Conservation (phyloP, 129 eudicot genomes). For the Helichrysum umbraculigerum region DNA sequence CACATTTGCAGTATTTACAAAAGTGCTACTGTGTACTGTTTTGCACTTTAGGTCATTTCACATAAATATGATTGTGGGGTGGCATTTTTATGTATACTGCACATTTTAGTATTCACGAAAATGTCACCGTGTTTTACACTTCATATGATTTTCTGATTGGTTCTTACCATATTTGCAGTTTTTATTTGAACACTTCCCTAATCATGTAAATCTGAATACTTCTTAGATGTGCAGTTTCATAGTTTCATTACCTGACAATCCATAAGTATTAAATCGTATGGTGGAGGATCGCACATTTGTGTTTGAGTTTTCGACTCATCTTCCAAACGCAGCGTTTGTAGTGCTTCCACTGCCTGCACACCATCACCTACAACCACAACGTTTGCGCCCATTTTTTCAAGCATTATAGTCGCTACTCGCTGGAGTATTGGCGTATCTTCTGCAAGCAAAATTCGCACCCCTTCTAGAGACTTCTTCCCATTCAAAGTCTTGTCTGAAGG, state of each 20-base stretch:
- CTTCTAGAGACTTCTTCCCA: conserved; percentile 61
- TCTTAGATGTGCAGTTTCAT: not conserved
- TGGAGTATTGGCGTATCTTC: conserved; percentile 93
- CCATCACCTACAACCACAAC: conserved; percentile 95
- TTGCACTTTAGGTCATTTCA: not conserved
- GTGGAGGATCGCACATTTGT: conserved; percentile 31
- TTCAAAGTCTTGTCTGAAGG: conserved; percentile 35
- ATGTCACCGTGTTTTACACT: not conserved
- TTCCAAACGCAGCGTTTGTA: conserved; percentile 32
- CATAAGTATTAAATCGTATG: conserved; percentile 87
- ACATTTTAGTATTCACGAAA: not conserved
- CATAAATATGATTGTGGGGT: not conserved
- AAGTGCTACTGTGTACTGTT: not conserved
- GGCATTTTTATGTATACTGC: not conserved
- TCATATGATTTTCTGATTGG: not conserved
- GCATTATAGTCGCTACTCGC: conserved; percentile 94
- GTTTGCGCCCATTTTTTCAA: conserved; percentile 84
- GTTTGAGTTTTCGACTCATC: conserved; percentile 24
- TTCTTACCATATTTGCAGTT: not conserved
- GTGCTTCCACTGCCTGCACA: conserved; percentile 77
- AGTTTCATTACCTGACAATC: conserved; percentile 76
- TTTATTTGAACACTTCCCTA: not conserved
- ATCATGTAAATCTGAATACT: not conserved
- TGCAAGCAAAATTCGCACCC: conserved; percentile 75
- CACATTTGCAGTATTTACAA: not conserved